phyloP scores from a whole-genome alignment of 257 asterid genomes.

The Solanum ossicruentum region DNA sequence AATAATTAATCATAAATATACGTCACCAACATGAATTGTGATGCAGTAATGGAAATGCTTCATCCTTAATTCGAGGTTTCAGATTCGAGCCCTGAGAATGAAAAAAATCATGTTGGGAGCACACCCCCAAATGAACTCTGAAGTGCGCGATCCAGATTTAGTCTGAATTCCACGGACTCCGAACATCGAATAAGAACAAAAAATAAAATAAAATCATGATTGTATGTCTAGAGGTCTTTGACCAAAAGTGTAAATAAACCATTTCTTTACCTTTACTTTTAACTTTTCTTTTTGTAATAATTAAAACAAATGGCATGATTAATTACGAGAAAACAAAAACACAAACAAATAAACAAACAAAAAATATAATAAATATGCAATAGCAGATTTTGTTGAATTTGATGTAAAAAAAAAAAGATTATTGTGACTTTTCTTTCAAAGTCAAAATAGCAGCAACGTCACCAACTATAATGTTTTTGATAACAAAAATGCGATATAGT shows the following conservation, averaged over 20 bases:
- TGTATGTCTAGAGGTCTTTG: too few relatives aligned
- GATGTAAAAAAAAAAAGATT: neutral
- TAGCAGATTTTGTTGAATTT: neutral
- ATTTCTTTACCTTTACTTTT: neutral
- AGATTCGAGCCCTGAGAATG: fast-evolving
- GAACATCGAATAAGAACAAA: fast-evolving
- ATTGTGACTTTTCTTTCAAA: neutral
- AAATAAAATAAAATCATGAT: too few relatives aligned
- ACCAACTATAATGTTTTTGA: neutral
- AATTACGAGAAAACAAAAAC: neutral
- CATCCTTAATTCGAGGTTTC: too few relatives aligned
- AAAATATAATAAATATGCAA: neutral
- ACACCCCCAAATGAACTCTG: too few relatives aligned
- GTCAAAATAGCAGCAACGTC: neutral
- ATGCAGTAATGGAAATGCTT: too few relatives aligned
- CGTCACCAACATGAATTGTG: too few relatives aligned
- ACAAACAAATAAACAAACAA: neutral
- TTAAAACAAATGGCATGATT: neutral
- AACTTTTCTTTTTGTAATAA: neutral
- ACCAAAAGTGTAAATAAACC: too few relatives aligned
- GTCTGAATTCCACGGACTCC: fast-evolving
- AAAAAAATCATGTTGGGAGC: too few relatives aligned
- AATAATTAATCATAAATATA: too few relatives aligned
- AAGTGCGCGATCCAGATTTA: too few relatives aligned
- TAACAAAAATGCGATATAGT: fast-evolving